Evolutionary conservation across 2,329 filamentous ascomycete species (phyloP).

Genomic region (Neoscytalidium dimidiatum): DNA sequence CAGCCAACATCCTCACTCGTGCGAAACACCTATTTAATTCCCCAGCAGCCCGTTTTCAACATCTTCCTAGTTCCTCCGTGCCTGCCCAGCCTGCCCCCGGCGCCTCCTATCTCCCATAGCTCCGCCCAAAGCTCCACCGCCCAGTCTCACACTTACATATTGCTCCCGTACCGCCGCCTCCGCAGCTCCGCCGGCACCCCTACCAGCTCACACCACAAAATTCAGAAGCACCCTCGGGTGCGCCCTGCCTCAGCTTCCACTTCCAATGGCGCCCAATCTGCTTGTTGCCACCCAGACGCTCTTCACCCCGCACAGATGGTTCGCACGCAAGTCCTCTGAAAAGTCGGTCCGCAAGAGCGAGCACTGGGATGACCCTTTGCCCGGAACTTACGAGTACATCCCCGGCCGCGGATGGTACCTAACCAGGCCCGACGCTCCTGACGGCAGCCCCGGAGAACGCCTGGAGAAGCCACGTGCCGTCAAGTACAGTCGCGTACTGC

Average conservation of each 20-base stretch:
- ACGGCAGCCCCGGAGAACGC: conserved; percentile 29
- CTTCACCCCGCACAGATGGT: conserved; percentile 54
- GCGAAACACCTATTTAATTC: conserved; percentile 11
- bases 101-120: background rate
- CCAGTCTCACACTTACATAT: background rate
- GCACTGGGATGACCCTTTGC: conserved; percentile 50
- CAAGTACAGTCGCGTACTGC: conserved; percentile 52
- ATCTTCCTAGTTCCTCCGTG: background rate
- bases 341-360: conserved; percentile 45
- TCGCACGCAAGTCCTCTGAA: conserved; percentile 40
- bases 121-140: conserved; percentile 3
- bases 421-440: conserved; percentile 42
- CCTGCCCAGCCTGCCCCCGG: background rate
- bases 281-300: conserved; percentile 51
- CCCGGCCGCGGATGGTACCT: conserved; percentile 54
- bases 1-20: conserved; percentile 5
- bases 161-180: background rate
- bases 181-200: background rate
- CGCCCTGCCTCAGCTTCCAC: background rate
- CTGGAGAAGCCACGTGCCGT: conserved; percentile 37
- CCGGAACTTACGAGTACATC: conserved; percentile 53
- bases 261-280: conserved; percentile 52
- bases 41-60: background rate
- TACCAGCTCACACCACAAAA: conserved; percentile 7
- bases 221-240: background rate